Percentiles rank a stretch among this genome's conserved stretches.
These are phyloP conservation scores for Lipomyces anomalus DNA, from an alignment of 805 yeast species.

Conservation along the genomic window DNA sequence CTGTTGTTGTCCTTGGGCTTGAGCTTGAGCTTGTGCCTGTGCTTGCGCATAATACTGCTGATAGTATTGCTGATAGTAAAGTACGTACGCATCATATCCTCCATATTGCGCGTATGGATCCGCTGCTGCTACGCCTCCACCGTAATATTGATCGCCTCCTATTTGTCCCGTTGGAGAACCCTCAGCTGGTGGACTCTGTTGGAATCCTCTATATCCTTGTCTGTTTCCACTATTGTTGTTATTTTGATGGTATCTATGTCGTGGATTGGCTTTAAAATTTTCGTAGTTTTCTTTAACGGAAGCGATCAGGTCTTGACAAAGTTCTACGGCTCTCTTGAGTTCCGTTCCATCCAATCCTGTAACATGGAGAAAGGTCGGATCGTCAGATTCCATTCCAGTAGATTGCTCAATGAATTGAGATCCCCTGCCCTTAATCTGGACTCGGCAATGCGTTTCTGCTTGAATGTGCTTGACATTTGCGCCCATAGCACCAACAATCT, in stretches of 20 bases:
- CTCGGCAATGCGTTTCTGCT: slow-evolving; percentile 30
- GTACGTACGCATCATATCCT: slow-evolving; percentile 27
- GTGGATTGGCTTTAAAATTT: slow-evolving; percentile 14
- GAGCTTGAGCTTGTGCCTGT: slow-evolving; percentile 10
- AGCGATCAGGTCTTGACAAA: slow-evolving; percentile 29
- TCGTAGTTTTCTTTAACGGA: slow-evolving; percentile 27
- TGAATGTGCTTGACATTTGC: slow-evolving; percentile 35
- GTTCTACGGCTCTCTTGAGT: slow-evolving; percentile 27
- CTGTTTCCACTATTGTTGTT: not conserved
- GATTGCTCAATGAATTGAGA: slow-evolving; percentile 32
- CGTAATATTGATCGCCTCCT: no score
- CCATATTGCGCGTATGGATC: slow-evolving; percentile 29
- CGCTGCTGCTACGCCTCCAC: slow-evolving; percentile 24
- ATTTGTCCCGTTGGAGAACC: slow-evolving; percentile 4
- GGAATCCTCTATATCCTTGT: slow-evolving; percentile 1
- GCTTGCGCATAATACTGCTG: slow-evolving; percentile 22
- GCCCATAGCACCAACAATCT: slow-evolving; percentile 35
- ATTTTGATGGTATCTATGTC: slow-evolving; percentile 5
- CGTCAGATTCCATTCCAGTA: slow-evolving; percentile 32
- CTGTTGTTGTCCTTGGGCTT: not conserved
- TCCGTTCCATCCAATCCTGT: slow-evolving; percentile 26
- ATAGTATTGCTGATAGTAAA: slow-evolving; percentile 25
- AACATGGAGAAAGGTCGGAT: slow-evolving; percentile 31
- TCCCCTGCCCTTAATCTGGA: slow-evolving; percentile 36
- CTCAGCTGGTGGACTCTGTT: no score